Percentiles rank a stretch among this genome's conserved stretches.
These are phyloP conservation scores for Ustilago cynodontis DNA, from an alignment of 1,284 basidiomycete species.

Conservation along the genomic window DNA sequence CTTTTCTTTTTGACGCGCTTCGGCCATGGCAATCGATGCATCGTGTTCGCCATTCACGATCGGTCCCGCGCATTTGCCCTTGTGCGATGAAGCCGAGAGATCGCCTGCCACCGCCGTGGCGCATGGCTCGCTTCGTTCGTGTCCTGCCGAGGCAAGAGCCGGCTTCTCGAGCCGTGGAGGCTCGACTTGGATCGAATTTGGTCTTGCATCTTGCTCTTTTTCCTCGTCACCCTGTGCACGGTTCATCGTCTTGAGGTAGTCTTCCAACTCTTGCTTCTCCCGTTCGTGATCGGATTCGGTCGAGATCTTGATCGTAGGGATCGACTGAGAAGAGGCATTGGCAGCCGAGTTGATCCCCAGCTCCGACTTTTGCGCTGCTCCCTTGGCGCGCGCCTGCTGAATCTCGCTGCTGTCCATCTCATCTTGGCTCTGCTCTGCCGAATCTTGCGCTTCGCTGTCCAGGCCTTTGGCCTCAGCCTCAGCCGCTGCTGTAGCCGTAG, in stretches of 20 bases:
- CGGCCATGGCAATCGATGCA: constrained; percentile 48
- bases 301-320: constrained; percentile 91
- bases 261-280: constrained; percentile 71
- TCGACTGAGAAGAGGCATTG: constrained; percentile 70
- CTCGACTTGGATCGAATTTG: constrained; percentile 38
- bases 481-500: not conserved
- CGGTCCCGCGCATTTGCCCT: constrained; percentile 3
- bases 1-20: constrained; percentile 43
- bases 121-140: constrained; percentile 51
- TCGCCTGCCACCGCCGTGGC: constrained; percentile 32
- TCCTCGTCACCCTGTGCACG: constrained; percentile 4
- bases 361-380: constrained; percentile 18
- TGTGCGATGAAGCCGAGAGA: constrained; percentile 17
- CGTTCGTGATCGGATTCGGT: constrained; percentile 79
- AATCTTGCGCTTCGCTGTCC: constrained; percentile 14
- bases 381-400: not conserved
- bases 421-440: constrained; percentile 33
- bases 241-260: constrained; percentile 66
- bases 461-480: constrained; percentile 12
- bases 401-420: constrained; percentile 41
- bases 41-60: constrained; percentile 55
- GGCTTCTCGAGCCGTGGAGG: constrained; percentile 71
- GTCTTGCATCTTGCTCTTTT: constrained; percentile 4
- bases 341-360: constrained; percentile 55
- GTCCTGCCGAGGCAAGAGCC: constrained; percentile 68